phyloP scores from a whole-genome alignment of 805 yeast species.

The Myxozyma melibiosi region DNA sequence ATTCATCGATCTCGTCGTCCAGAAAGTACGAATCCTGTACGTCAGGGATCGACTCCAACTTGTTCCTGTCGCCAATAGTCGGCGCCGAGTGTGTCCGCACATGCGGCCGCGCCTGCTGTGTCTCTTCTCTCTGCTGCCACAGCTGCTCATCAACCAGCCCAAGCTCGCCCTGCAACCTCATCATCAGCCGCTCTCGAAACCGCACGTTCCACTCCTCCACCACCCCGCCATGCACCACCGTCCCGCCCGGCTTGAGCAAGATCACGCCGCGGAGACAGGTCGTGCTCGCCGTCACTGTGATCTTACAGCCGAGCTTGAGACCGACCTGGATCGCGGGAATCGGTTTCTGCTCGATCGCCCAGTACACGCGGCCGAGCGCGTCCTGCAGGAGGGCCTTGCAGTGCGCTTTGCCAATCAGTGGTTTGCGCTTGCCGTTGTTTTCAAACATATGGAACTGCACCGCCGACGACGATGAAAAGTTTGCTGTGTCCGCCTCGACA shows the following conservation, averaged over 20 bases:
- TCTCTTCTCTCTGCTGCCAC: neutral
- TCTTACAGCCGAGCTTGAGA: constrained; percentile 21
- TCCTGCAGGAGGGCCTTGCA: constrained; percentile 31
- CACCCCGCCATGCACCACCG: constrained; percentile 23
- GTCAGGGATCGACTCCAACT: no score
- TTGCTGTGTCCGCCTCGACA: neutral
- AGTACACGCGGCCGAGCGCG: constrained; percentile 19
- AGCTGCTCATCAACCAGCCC: constrained; percentile 1
- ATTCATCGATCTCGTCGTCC: no score
- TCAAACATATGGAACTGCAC: neutral
- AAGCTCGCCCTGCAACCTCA: neutral
- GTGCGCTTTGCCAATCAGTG: constrained; percentile 20
- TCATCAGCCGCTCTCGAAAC: constrained; percentile 4
- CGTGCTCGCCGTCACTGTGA: constrained; percentile 6
- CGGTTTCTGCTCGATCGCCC: constrained; percentile 25
- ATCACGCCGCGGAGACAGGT: constrained; percentile 19
- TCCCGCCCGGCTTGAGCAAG: constrained; percentile 16
- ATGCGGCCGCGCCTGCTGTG: neutral
- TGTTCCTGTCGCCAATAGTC: neutral
- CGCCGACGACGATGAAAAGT: no score
- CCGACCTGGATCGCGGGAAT: constrained; percentile 22
- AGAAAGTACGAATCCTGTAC: no score
- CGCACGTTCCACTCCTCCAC: constrained; percentile 22
- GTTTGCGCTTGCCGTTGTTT: neutral
- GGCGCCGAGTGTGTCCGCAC: neutral